Conservation (phyloP, 176 grass and related monocot genomes). For the Ensete ventricosum region DNA sequence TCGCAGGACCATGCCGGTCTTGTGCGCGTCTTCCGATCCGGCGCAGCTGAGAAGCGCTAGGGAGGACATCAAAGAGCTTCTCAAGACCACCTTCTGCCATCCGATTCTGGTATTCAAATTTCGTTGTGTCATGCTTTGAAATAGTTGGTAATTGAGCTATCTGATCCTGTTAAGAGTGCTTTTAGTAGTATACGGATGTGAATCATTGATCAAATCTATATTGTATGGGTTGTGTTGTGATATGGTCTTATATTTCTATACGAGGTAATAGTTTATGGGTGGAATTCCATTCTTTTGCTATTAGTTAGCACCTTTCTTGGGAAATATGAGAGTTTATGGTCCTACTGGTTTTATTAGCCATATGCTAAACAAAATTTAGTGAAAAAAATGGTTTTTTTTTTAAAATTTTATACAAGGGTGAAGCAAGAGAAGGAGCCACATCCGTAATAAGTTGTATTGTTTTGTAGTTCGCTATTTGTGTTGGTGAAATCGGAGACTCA, state of each 20-base stretch:
- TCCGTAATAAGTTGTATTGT: neutral
- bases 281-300: neutral
- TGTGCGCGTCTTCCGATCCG: constrained; percentile 42
- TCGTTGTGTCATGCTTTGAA: neutral
- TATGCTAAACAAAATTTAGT: neutral
- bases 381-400: neutral
- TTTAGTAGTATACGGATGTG: no score
- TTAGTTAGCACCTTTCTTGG: neutral
- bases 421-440: neutral
- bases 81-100: constrained; percentile 58
- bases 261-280: no score
- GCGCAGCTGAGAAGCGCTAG: constrained; percentile 69
- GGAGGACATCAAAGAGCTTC: constrained; percentile 77
- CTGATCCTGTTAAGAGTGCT: no score
- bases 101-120: constrained; percentile 69
- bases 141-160: neutral
- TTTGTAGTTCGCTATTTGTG: neutral
- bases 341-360: neutral
- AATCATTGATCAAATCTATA: no score
- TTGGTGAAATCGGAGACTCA: neutral
- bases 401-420: neutral
- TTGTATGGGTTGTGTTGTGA: no score
- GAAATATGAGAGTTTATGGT: neutral
- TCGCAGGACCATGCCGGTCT: constrained; percentile 13
- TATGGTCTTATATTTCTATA: no score